Evolutionary conservation across 352 stramenopile species (phyloP).

Genomic region (Pythium aristosporum): DNA sequence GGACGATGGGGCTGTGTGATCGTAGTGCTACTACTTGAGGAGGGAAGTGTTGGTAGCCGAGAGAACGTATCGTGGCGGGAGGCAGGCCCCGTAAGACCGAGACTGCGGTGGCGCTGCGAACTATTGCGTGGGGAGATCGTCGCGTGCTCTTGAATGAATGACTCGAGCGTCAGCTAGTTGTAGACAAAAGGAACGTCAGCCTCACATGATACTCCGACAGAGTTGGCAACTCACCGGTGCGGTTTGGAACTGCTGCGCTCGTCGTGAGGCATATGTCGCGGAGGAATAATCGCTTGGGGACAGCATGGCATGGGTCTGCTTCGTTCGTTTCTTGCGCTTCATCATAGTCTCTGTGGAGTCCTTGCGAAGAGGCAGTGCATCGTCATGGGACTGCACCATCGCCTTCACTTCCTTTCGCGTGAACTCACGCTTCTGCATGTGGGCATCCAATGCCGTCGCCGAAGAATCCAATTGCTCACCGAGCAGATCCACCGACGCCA

Average conservation of each 20-base stretch:
- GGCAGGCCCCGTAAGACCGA: background rate
- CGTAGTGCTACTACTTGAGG: background rate
- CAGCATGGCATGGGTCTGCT: constrained; percentile 42
- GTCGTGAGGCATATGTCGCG: constrained; percentile 27
- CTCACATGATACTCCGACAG: no score
- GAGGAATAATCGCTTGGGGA: constrained; percentile 38
- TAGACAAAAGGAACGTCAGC: background rate
- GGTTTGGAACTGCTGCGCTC: constrained; percentile 29
- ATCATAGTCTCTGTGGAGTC: constrained; percentile 2
- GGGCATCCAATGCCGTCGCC: constrained; percentile 40
- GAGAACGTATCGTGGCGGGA: background rate
- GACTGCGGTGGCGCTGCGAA: background rate
- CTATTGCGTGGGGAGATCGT: constrained; percentile 18
- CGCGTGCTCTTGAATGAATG: constrained; percentile 35
- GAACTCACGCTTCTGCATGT: constrained; percentile 52
- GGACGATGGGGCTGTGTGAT: background rate
- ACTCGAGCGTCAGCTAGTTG: constrained; percentile 46
- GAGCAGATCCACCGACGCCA: constrained; percentile 23
- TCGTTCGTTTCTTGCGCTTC: constrained; percentile 22
- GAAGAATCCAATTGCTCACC: constrained; percentile 39
- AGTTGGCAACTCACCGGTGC: constrained; percentile 30
- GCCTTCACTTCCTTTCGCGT: constrained; percentile 46
- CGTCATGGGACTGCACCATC: constrained; percentile 36
- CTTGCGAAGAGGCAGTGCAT: constrained; percentile 7
- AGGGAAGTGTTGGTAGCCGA: background rate